Conservation (phyloP, 2,329 filamentous ascomycete species). For the Davidsoniella australis region DNA sequence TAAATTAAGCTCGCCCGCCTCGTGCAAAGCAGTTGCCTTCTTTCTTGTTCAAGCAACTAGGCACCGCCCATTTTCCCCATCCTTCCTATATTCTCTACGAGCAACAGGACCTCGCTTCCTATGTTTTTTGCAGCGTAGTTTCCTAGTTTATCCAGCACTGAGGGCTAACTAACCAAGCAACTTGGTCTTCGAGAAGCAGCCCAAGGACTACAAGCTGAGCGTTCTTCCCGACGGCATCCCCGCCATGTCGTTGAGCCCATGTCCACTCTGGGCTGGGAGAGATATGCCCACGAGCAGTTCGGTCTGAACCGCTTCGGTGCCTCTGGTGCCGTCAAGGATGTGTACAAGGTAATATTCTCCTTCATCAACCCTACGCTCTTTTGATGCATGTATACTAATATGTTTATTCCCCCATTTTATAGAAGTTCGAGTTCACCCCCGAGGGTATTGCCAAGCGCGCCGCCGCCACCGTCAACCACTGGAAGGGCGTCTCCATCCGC, state of each 20-base stretch:
- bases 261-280: conserved; percentile 96
- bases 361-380: background rate
- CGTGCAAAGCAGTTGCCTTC: no score
- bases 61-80: no score
- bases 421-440: conserved; percentile 99
- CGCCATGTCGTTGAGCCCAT: conserved; percentile 90
- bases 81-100: no score
- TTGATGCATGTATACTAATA: background rate
- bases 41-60: no score
- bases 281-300: conserved; percentile 98
- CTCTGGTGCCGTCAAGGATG: conserved; percentile 90
- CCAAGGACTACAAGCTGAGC: conserved; percentile 86
- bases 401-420: conserved; percentile 14
- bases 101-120: no score
- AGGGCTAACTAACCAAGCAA: no score
- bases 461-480: conserved; percentile 83
- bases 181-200: conserved; percentile 85
- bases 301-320: conserved; percentile 98
- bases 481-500: conserved; percentile 79
- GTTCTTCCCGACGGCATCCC: conserved; percentile 91
- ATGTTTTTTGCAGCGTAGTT: no score
- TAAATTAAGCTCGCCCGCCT: no score
- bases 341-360: conserved; percentile 58
- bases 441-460: conserved; percentile 95
- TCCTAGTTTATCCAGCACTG: no score